Base-by-base conservation (phyloP, 257 asterid species). In the Echium plantagineum region DNA sequence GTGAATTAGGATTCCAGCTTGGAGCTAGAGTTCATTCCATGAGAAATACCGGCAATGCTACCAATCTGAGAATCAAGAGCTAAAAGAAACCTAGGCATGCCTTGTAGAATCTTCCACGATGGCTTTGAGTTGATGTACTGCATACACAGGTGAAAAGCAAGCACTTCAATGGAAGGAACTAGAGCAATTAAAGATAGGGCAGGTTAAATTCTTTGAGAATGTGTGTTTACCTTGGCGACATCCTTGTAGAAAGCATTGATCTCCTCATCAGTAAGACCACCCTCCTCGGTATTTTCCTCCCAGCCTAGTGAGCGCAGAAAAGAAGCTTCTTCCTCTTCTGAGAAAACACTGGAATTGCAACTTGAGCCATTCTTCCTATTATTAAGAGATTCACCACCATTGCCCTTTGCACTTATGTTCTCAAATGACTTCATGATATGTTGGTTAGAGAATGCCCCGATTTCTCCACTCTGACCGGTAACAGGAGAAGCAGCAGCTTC, bases 321-420 rank as follows among this genome's bases (percentile, higher is more conserved):
- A 19, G 90, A 94, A 74, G 94, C 83, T 75, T 93, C 99, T 77
- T 89, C 97, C 79, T 86, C 97, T 65, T 88, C 98, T 1, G 95
- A 63, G 63, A 76, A 67, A 28, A 60, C 19, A 21, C 17, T 31
- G 18, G 81, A 77, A 65, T 71, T 78, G 52, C 67, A 55, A 61
- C 63, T 75, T 12, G 65, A 64, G 71, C 72, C 70, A 18, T 59
- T 77, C 75, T 62, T 74, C 15, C 81, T 85, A 66, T 78, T 85
- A 68, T 64, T 28, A 63, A 38, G 72, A 62, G 31, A 46, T 64
- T 70, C 75, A 46, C 66, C 69, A 9, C 38, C 75, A 42, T 65
- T 70, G 48, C 31, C 68, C 58, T 57, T 60, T 42, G 62, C 78
- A 55, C 49, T 75, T 63, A 67, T 73, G 46, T 64, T 74, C 66